Base-by-base conservation (phyloP, 345 rosid genomes). In the Excoecaria agallocha region DNA sequence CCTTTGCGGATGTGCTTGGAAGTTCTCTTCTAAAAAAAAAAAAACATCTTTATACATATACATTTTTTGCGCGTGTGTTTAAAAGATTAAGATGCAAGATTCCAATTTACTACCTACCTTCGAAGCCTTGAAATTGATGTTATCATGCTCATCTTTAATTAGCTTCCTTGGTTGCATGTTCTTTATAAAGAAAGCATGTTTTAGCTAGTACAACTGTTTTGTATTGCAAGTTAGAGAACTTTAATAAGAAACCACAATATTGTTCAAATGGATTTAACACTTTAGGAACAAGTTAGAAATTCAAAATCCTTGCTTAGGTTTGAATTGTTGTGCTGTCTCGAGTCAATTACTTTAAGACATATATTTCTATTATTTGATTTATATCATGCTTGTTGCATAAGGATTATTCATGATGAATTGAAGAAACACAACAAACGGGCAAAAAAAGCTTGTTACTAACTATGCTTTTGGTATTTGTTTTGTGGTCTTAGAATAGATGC, bases 401-500 rank as follows among this genome's bases (percentile, higher is more conserved):
- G 51, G 38, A 48, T 38, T 72, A 41, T 55, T 35, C 8, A 41
- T 55, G 7, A 45, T 43, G 45, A 60, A 54, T 59, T 46, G 65
- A 45, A 67, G 58, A 54, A 38, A 52, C 45, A 35, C 30, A 0
- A 24, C 55, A 11, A 55, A 20, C n/a, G n/a, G 12, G 22, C 11
- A 38, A 41, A 46, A 24, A 58, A 35, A 6, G 63, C 19, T 22
- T 56, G n/a, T 76, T 76, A 62, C 43, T 75, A 25, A 61, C 52
- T 37, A 71, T 37, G 16, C 54, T 60, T 54, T 60, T 83, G 35
- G 52, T 72, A 54, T 76, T 11, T 55, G 56, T 70, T 67, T 61
- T 55, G 45, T 77, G 74, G 74, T 83, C 64, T 66, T 89, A 89
- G 98, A 82, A 86, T 90, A 79, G 91, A 94, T 87, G 90, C 84